Conservation (phyloP, 2,329 filamentous ascomycete species). For the Botryotinia convoluta region DNA sequence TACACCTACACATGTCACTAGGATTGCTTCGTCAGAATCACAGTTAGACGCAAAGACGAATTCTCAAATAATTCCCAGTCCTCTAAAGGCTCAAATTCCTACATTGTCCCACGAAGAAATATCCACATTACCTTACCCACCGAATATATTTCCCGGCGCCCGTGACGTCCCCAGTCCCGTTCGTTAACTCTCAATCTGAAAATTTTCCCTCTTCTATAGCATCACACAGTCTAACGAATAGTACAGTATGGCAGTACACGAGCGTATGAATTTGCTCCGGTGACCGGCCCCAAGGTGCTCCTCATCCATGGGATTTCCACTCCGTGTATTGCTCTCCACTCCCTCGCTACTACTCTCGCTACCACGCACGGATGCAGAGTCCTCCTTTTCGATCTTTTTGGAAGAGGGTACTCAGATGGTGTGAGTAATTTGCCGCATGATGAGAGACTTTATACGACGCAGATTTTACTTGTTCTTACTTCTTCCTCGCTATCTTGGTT, state of each 20-base stretch:
- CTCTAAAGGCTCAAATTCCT: constrained; percentile 28
- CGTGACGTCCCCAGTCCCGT: constrained; percentile 63
- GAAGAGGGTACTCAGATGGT: constrained; percentile 73
- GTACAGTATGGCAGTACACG: constrained; percentile 62
- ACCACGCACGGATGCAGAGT: constrained; percentile 64
- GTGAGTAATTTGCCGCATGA: constrained; percentile 55
- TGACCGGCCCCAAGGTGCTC: constrained; percentile 67
- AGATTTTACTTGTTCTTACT: constrained; percentile 62
- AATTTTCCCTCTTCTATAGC: not conserved
- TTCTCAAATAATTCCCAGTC: constrained; percentile 27
- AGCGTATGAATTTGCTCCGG: constrained; percentile 79
- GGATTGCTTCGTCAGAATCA: not conserved
- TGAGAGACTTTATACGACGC: constrained; percentile 60
- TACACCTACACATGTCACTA: not conserved
- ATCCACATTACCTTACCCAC: constrained; percentile 59
- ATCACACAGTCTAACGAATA: not conserved
- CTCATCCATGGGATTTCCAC: constrained; percentile 81
- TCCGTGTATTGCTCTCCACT: constrained; percentile 66
- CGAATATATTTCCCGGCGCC: constrained; percentile 65
- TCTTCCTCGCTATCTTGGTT: constrained; percentile 61
- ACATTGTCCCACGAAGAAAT: constrained; percentile 37
- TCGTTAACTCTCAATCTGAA: not conserved
- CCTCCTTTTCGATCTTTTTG: constrained; percentile 76
- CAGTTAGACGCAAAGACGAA: not conserved
- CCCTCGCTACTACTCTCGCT: constrained; percentile 64